Evolutionary conservation across 108 stramenopile species (phyloP), one percentile per base, ranked within the genome.

Genomic region (Pseudonitzschia pungens): DNA sequence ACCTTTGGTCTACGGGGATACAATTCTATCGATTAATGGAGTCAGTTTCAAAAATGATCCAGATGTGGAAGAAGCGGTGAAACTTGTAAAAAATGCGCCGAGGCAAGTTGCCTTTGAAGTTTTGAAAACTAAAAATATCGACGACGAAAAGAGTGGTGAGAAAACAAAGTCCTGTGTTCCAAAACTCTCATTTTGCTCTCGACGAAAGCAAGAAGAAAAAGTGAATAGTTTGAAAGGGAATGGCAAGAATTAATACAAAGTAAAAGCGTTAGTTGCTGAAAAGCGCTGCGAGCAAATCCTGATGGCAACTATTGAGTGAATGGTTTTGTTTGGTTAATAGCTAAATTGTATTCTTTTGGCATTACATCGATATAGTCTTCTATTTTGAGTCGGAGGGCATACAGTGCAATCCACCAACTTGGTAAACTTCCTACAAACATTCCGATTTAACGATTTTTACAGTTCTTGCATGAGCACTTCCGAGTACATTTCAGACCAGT

Each of bases 401-500:
- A 14, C 36, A 5, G 2, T 36, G 36, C 36, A 36, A 36, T 36
- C 36, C 36, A 5, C 36, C 6, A 36, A 36, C 36, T 36, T 36
- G 36, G 36, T 36, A 36, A 36, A 36, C 36, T 36, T 36, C 36
- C 2, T 2, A 36, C 36, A 36, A 36, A 36, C 36, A 6, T 44
- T 14, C 21, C 15, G 24, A 26, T 14, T 28, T 68, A 41, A 28
- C 41, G 31, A 48, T 88, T 88, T 32, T 67, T 71, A 60, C 87
- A 88, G 20, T 84, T 72, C 18, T 65, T 71, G 56, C 87, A 88
- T 0, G 71, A 74, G 51, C 87, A 88, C 31, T 71, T 59, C 16
- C 70, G 57, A 22, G 76, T 82, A 76, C 96, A 97, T 27, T 70
- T 56, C 53, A 72, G 51, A 51, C 78, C 70, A 22, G 73, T 80